Conservation (phyloP, 306 rosid genomes). For the Elaeagnus macrophylla region DNA sequence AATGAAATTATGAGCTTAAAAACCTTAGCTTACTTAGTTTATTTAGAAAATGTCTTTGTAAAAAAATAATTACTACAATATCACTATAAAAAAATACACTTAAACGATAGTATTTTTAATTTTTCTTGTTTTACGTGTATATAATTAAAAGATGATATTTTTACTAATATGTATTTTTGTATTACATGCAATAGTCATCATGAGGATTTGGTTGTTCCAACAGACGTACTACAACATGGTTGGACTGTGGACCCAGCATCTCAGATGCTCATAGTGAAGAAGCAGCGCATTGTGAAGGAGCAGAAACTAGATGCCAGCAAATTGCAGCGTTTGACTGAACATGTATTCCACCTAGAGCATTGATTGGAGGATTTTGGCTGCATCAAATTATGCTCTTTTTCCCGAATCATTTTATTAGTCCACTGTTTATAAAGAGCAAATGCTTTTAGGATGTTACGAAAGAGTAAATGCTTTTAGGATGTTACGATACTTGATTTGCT, state of each 20-base stretch:
- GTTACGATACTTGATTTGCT: too few relatives aligned
- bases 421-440: neutral
- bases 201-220: constrained; percentile 13
- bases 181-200: neutral
- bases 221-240: constrained; percentile 59
- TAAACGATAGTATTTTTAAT: too few relatives aligned
- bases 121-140: too few relatives aligned
- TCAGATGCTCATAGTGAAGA: constrained; percentile 74
- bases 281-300: constrained; percentile 49
- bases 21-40: too few relatives aligned
- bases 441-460: too few relatives aligned
- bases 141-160: too few relatives aligned
- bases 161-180: neutral
- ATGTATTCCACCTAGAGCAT: constrained; percentile 85
- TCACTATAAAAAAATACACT: too few relatives aligned
- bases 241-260: constrained; percentile 72
- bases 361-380: constrained; percentile 18
- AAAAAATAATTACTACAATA: too few relatives aligned
- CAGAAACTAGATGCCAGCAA: constrained; percentile 77
- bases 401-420: constrained; percentile 1
- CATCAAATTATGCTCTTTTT: constrained; percentile 8
- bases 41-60: too few relatives aligned
- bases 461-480: too few relatives aligned
- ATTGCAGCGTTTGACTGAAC: constrained; percentile 87
- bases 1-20: too few relatives aligned